These are phyloP conservation scores for Phoenix roebelenii DNA, from an alignment of 176 grass and related monocot genomes.

Conservation along the genomic window DNA sequence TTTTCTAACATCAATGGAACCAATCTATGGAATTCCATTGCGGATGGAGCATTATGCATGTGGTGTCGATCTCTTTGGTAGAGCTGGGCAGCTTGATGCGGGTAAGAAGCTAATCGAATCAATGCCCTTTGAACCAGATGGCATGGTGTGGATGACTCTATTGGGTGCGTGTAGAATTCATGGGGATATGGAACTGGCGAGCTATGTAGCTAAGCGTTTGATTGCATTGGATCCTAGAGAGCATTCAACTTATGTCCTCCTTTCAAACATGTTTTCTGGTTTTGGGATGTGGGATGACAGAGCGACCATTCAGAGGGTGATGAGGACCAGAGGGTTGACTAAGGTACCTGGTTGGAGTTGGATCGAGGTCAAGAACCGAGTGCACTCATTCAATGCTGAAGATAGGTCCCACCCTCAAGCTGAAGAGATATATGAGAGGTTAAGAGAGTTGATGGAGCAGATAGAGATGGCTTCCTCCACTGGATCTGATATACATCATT, in stretches of 20 bases:
- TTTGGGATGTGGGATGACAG: constrained; percentile 57
- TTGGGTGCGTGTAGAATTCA: constrained; percentile 53
- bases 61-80: constrained; percentile 56
- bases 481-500: background rate
- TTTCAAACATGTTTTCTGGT: constrained; percentile 50
- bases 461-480: constrained; percentile 9
- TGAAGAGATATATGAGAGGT: constrained; percentile 37
- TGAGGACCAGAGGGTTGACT: constrained; percentile 49
- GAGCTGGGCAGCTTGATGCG: constrained; percentile 47
- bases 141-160: constrained; percentile 68
- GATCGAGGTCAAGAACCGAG: constrained; percentile 50
- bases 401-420: constrained; percentile 39
- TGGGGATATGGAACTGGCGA: constrained; percentile 48
- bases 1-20: constrained; percentile 44
- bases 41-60: constrained; percentile 73
- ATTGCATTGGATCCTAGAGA: constrained; percentile 33
- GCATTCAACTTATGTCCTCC: constrained; percentile 58
- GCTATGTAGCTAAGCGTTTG: constrained; percentile 30
- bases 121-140: constrained; percentile 61
- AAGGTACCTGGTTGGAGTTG: constrained; percentile 79
- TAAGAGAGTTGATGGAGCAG: constrained; percentile 26
- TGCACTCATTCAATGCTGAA: constrained; percentile 58
- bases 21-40: constrained; percentile 26
- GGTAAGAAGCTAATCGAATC: constrained; percentile 51
- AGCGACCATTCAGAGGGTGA: constrained; percentile 42